Conservation (phyloP, 2,329 filamentous ascomycete species). For the Ophiocordyceps sinensis region DNA sequence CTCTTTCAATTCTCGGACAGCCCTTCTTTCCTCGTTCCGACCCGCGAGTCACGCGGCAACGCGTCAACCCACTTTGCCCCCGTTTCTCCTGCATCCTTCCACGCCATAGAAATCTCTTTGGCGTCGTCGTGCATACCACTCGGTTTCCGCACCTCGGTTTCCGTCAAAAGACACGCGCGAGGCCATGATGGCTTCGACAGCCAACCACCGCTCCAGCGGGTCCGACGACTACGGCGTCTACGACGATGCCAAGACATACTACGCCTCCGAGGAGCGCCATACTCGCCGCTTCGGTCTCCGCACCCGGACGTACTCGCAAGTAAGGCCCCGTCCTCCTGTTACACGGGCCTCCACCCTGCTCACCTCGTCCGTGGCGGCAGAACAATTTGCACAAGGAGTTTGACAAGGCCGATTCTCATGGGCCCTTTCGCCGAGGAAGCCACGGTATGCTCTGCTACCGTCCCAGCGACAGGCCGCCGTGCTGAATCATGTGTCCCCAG, state of each 20-base stretch:
- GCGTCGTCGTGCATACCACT: not conserved
- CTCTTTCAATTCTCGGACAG: too few species aligned
- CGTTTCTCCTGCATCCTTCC: too few species aligned
- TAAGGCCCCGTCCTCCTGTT: slow-evolving; percentile 10
- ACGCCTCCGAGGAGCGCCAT: slow-evolving; percentile 40
- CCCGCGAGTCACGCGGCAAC: too few species aligned
- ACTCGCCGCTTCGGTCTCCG: slow-evolving; percentile 32
- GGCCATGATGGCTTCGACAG: slow-evolving; percentile 12
- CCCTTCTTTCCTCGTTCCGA: too few species aligned
- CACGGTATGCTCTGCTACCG: slow-evolving; percentile 29
- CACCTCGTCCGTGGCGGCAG: slow-evolving; percentile 21
- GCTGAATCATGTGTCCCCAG: slow-evolving; percentile 25
- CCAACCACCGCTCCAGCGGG: slow-evolving; percentile 15
- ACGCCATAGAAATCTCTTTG: not conserved
- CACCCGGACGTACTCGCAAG: slow-evolving; percentile 43
- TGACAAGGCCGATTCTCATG: slow-evolving; percentile 33
- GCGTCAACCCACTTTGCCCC: too few species aligned
- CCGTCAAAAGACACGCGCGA: not conserved
- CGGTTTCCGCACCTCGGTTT: too few species aligned
- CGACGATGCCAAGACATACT: slow-evolving; percentile 45
- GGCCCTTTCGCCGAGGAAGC: slow-evolving; percentile 43
- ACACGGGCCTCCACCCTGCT: not conserved
- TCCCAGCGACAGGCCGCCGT: not conserved
- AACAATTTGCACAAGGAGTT: slow-evolving; percentile 39
- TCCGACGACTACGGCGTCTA: slow-evolving; percentile 36